phyloP scores from a whole-genome alignment of 352 stramenopile species.

The Phytophthora sp. region DNA sequence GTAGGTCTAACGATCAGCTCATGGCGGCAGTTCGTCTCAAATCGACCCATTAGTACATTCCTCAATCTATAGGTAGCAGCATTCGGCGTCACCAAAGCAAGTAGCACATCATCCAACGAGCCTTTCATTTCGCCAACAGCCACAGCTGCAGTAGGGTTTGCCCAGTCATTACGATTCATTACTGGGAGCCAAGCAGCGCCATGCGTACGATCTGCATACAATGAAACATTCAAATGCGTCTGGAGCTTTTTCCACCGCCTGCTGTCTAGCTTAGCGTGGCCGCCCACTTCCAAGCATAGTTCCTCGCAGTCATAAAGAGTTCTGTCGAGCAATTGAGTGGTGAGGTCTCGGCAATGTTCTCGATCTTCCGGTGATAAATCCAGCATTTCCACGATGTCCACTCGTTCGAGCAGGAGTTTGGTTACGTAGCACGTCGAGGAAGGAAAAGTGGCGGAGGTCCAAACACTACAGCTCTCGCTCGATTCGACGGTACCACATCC shows the following conservation, averaged over 20 bases:
- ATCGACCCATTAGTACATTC: conserved; percentile 16
- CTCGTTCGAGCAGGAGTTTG: conserved; percentile 1
- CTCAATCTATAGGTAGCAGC: conserved; percentile 18
- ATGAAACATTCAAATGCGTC: conserved; percentile 19
- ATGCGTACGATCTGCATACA: conserved; percentile 25
- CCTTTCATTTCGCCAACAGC: conserved; percentile 18
- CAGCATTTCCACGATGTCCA: conserved; percentile 11
- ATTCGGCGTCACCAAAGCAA: conserved; percentile 13
- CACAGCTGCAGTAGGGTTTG: conserved; percentile 14
- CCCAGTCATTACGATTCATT: conserved; percentile 22
- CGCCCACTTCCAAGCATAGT: conserved; percentile 10
- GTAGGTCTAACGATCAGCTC: conserved; percentile 13
- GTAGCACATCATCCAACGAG: conserved; percentile 24
- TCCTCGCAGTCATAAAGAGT: conserved; percentile 31
- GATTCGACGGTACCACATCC: conserved; percentile 7
- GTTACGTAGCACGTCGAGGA: background rate
- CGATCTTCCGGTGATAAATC: conserved; percentile 17
- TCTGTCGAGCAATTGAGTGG: conserved; percentile 23
- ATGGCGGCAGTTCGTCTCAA: conserved; percentile 11
- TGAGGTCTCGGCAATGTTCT: conserved; percentile 27
- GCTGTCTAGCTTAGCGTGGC: conserved; percentile 12
- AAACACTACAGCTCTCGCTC: conserved; percentile 9
- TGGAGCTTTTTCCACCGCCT: conserved; percentile 35
- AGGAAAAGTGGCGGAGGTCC: conserved; percentile 11
- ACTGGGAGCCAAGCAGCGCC: conserved; percentile 24